phyloP scores from a whole-genome alignment of 2,329 filamentous ascomycete genomes.

The Pyrenochaeta sp. region DNA sequence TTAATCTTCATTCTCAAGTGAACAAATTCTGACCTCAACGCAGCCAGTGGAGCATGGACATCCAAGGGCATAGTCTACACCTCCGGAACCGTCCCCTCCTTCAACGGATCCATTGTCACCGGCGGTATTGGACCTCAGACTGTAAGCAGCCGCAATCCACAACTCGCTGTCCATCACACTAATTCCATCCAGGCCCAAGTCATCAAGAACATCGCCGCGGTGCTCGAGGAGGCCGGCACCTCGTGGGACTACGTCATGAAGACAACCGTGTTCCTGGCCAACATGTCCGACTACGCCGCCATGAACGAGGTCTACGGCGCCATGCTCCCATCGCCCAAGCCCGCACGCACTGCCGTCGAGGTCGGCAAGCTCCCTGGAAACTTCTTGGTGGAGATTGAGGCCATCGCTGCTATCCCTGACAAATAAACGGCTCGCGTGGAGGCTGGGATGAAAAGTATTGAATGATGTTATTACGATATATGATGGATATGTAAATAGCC shows the following conservation, averaged over 20 bases:
- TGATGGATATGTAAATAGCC: neutral
- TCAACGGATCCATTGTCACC: conserved; percentile 36
- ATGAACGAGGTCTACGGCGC: conserved; percentile 44
- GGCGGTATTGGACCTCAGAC: conserved; percentile 38
- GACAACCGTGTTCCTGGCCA: conserved; percentile 41
- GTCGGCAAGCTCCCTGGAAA: conserved; percentile 42
- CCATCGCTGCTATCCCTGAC: conserved; percentile 40
- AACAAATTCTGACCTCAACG: neutral
- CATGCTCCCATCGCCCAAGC: conserved; percentile 40
- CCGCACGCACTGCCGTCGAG: conserved; percentile 39
- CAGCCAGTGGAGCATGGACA: conserved; percentile 38
- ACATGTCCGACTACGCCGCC: conserved; percentile 42
- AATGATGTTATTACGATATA: too few species aligned
- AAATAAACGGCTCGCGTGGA: conserved; percentile 8
- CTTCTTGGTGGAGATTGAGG: conserved; percentile 43
- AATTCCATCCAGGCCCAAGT: conserved; percentile 35
- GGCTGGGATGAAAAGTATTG: neutral
- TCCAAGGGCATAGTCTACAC: conserved; percentile 43
- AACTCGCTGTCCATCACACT: neutral
- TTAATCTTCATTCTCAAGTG: too few species aligned
- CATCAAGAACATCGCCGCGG: conserved; percentile 40
- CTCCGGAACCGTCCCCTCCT: conserved; percentile 36
- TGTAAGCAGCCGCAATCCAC: conserved; percentile 2
- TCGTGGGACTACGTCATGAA: conserved; percentile 46
- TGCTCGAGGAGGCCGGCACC: conserved; percentile 41